A percentile compares a stretch with the other conserved stretches of the same genome.
These are phyloP conservation scores for Suillus bovinus DNA, from an alignment of 768 basidiomycete species.

Conservation along the genomic window DNA sequence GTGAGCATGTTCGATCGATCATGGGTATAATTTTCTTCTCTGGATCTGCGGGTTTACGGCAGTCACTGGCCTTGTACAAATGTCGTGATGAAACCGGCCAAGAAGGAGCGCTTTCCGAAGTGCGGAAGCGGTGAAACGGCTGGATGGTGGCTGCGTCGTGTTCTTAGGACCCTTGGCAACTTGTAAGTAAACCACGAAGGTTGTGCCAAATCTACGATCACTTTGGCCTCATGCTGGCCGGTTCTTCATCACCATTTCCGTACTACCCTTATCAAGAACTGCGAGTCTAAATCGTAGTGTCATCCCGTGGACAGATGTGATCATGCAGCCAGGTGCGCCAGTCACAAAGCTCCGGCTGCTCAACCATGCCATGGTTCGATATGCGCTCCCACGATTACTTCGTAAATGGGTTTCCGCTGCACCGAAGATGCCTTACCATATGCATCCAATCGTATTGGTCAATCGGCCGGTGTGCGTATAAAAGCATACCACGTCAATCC, in stretches of 20 bases:
- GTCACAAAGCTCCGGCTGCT: slow-evolving; percentile 20
- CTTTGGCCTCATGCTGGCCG: slow-evolving; percentile 31
- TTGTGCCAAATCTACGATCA: slow-evolving; percentile 17
- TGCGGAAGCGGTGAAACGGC: slow-evolving; percentile 3
- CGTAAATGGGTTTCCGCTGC: slow-evolving; percentile 28
- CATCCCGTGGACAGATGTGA: slow-evolving; percentile 15
- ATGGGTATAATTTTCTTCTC: slow-evolving; percentile 5
- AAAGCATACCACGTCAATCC: slow-evolving; percentile 22
- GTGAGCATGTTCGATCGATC: slow-evolving; percentile 6
- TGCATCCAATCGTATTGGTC: slow-evolving; percentile 16
- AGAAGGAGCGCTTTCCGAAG: slow-evolving; percentile 6
- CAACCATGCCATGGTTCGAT: slow-evolving; percentile 12
- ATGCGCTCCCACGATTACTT: slow-evolving; percentile 36
- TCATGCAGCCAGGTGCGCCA: slow-evolving; percentile 28
- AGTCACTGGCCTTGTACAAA: background rate
- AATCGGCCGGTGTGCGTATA: slow-evolving; percentile 23
- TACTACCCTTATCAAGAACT: slow-evolving; percentile 24
- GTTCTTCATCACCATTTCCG: slow-evolving; percentile 28
- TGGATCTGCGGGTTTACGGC: slow-evolving; percentile 2
- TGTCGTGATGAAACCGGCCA: slow-evolving; percentile 10
- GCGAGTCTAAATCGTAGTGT: slow-evolving; percentile 28
- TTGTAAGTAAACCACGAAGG: slow-evolving; percentile 26
- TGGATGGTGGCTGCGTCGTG: slow-evolving; percentile 16
- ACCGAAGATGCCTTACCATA: slow-evolving; percentile 34
- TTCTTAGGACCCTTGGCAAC: slow-evolving; percentile 18